Base-by-base conservation (phyloP, 129 eudicot genomes). In the Helianthus tuberosus region DNA sequence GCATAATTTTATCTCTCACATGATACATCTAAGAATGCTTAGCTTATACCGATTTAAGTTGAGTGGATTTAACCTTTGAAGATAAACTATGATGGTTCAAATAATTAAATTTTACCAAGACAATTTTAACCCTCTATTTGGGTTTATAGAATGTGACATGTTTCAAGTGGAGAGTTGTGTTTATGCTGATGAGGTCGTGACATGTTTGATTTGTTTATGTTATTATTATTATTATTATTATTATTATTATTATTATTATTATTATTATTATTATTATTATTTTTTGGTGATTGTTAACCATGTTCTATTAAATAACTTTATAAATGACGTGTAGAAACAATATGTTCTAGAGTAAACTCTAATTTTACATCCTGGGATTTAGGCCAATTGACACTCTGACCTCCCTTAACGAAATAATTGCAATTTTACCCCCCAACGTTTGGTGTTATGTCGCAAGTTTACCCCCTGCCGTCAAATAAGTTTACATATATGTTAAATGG, bases 141-240 rank as follows among this genome's bases (percentile, higher is more conserved):
- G 57, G 23, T 35, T 53, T 69, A 69, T 44, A 23, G 58, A 13
- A 38, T 58, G 8, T 20, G 66, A 17, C 72, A 64, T 52, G 38
- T 50, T 49, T 13, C 43, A 29, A 57, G 52, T 41, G 44, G 36
- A 9, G 53, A 29, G 39, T 36, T 49, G 48, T 71, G 68, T 6
- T 78, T 13, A 68, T 49, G 54, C 23, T 68, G 11, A 58, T 12
- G 57, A 76, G 36, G 11, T 66, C 17, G 44, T 43, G 17, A 76
- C 62, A 73, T 55, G 46, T 39, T 62, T 57, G 35, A 7, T 74
- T 17, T 38, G 12, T 75, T 64, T 65, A 0, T 51, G 9, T 16
- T 65, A 32, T 32, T 32, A 20, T 20, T 20, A 20, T 20, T 20
- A 20, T 20, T 20, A 20, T 20, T 20, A 20, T 20, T 20, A 20